Percentiles rank a stretch among this genome's conserved stretches.
These are phyloP conservation scores for Podila epigama DNA, from an alignment of 192 early-diverging fungal genomes.

Conservation along the genomic window DNA sequence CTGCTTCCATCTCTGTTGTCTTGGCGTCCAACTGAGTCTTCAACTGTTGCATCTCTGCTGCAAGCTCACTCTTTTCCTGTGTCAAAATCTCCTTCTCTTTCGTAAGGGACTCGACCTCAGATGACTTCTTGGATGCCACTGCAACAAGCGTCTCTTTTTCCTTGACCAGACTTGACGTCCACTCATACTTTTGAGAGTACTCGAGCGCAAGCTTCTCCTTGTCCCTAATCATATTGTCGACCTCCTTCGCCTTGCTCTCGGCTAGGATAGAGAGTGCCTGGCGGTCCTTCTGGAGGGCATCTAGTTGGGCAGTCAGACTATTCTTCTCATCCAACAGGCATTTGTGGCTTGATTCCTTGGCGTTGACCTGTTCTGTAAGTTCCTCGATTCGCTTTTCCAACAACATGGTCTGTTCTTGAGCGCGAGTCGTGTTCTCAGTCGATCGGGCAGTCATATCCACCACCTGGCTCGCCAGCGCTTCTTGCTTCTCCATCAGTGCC, in stretches of 20 bases:
- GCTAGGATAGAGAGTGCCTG: not conserved
- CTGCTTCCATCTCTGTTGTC: constrained; percentile 2
- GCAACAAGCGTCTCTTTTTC: not conserved
- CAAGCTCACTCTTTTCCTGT: not conserved
- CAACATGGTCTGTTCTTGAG: not conserved
- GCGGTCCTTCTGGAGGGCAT: not conserved
- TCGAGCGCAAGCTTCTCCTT: not conserved
- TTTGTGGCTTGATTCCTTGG: constrained; percentile 15
- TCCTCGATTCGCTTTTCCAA: constrained; percentile 20
- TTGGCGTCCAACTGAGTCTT: not conserved
- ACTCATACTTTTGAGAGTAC: not conserved
- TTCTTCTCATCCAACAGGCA: constrained; percentile 1
- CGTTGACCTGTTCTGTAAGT: not conserved
- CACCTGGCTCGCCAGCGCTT: not conserved
- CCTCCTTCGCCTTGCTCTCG: not conserved
- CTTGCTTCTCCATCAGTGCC: constrained; percentile 4
- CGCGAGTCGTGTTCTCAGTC: not conserved
- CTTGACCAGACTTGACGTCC: not conserved
- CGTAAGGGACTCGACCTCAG: not conserved
- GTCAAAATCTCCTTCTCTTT: constrained; percentile 8
- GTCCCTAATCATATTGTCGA: not conserved
- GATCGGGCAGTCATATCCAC: constrained; percentile 1
- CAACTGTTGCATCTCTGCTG: not conserved
- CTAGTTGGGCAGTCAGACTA: not conserved
- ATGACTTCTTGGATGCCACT: not conserved